phyloP scores from a whole-genome alignment of 495 filamentous ascomycete species.

The Podospora fimiseda region DNA sequence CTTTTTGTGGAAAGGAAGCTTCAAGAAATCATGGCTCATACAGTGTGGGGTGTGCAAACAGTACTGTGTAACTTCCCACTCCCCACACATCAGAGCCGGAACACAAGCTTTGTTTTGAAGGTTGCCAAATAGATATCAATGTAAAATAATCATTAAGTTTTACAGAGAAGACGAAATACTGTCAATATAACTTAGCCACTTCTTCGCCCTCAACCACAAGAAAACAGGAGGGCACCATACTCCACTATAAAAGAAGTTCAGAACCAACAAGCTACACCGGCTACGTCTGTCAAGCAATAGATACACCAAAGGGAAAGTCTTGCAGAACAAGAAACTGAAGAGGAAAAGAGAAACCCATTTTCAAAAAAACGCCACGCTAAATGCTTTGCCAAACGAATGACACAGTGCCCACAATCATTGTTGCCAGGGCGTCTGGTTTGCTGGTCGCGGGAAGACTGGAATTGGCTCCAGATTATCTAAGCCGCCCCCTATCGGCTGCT shows the following conservation, averaged over 20 bases:
- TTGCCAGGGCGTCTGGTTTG: constrained; percentile 49
- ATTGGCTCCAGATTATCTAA: constrained; percentile 73
- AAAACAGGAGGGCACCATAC: neutral
- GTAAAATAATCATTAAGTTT: constrained; percentile 10
- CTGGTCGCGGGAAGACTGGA: constrained; percentile 80
- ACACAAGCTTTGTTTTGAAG: too few species aligned
- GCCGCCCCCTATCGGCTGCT: constrained; percentile 79
- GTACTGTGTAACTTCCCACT: too few species aligned
- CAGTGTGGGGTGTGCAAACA: too few species aligned
- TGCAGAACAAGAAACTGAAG: constrained; percentile 7
- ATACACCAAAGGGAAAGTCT: too few species aligned
- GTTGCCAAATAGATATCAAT: constrained; percentile 6
- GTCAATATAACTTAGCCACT: neutral
- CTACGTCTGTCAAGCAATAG: too few species aligned
- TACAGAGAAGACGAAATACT: too few species aligned
- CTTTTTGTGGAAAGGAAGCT: too few species aligned
- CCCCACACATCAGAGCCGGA: too few species aligned
- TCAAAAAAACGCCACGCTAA: constrained; percentile 26
- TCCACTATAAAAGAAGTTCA: constrained; percentile 1
- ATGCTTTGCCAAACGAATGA: constrained; percentile 17
- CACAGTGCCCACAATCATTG: constrained; percentile 29
- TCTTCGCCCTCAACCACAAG: neutral
- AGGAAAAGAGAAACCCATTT: constrained; percentile 6
- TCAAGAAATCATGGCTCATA: too few species aligned
- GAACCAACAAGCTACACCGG: neutral